These are phyloP conservation scores for Saccharomycopsis crataegensis DNA, from an alignment of 1,139 yeast species.

Conservation along the genomic window DNA sequence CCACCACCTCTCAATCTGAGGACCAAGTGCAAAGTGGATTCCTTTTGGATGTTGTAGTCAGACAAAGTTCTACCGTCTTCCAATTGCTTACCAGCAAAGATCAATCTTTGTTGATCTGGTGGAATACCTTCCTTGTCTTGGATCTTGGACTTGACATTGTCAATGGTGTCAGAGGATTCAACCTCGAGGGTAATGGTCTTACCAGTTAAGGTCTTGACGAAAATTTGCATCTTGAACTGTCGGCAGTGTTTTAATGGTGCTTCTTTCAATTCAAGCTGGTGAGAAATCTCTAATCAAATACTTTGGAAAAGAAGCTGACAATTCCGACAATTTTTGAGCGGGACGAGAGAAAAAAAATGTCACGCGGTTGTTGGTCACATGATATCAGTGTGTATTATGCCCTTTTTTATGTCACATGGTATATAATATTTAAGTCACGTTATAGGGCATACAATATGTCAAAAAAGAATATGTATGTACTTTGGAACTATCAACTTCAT, in stretches of 20 bases:
- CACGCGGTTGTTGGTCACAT: background rate
- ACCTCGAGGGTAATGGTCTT: slow-evolving; percentile 99
- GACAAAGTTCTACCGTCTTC: slow-evolving; percentile 99
- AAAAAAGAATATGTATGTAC: too few relatives aligned
- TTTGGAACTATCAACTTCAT: too few relatives aligned
- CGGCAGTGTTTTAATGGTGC: slow-evolving; percentile 18
- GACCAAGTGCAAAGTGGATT: slow-evolving; percentile 96
- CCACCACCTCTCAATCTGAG: slow-evolving; percentile 99
- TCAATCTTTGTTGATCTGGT: slow-evolving; percentile 98
- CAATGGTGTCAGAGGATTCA: slow-evolving; percentile 98
- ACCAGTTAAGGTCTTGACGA: slow-evolving; percentile 98
- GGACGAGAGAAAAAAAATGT: background rate
- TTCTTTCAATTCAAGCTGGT: slow-evolving; percentile 17
- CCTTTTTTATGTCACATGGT: too few relatives aligned
- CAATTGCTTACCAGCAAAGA: slow-evolving; percentile 99
- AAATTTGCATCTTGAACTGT: slow-evolving; percentile 74
- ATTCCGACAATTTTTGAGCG: too few relatives aligned
- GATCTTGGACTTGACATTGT: slow-evolving; percentile 98
- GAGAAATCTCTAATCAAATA: too few relatives aligned
- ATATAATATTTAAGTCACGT: too few relatives aligned
- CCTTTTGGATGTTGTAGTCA: slow-evolving; percentile 99
- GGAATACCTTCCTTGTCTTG: slow-evolving; percentile 99
- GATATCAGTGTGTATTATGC: too few relatives aligned
- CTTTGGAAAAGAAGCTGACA: background rate
- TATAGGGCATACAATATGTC: too few relatives aligned